A percentile compares a stretch with the other conserved stretches of the same genome.
These are phyloP conservation scores for Protomyces macrosporus DNA, from an alignment of 1,139 yeast species.

Conservation along the genomic window DNA sequence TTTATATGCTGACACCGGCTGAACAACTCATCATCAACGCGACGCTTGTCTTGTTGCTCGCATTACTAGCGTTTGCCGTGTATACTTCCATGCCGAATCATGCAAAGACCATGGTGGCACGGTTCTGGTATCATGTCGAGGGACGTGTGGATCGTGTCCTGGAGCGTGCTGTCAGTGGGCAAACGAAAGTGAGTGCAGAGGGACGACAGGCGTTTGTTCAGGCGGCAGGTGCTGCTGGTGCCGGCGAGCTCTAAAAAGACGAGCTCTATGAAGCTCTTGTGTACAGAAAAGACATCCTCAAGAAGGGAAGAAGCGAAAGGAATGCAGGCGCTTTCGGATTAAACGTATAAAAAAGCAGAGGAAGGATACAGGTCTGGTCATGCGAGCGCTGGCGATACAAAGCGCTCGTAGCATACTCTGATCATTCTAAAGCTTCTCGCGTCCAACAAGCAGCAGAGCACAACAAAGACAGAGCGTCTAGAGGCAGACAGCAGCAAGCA, in stretches of 20 bases:
- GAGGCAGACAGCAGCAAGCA: not conserved
- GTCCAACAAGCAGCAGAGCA: no score
- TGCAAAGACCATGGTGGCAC: conserved; percentile 4
- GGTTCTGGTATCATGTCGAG: conserved; percentile 19
- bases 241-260: no score
- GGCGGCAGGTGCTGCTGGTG: not conserved
- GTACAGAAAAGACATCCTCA: no score
- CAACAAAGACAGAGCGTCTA: no score
- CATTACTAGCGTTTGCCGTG: conserved; percentile 7
- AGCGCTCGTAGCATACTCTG: no score
- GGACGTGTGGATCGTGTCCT: conserved; percentile 6
- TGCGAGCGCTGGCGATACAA: no score
- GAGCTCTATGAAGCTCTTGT: no score
- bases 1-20: conserved; percentile 20
- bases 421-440: no score
- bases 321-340: no score
- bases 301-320: no score
- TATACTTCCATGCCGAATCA: conserved; percentile 25
- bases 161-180: not conserved
- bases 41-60: conserved; percentile 2
- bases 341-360: no score
- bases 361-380: no score
- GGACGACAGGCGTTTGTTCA: not conserved
- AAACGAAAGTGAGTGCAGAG: not conserved
- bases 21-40: conserved; percentile 11